These are phyloP conservation scores for Pharus latifolius DNA, from an alignment of 176 grass and related monocot genomes.

Conservation along the genomic window DNA sequence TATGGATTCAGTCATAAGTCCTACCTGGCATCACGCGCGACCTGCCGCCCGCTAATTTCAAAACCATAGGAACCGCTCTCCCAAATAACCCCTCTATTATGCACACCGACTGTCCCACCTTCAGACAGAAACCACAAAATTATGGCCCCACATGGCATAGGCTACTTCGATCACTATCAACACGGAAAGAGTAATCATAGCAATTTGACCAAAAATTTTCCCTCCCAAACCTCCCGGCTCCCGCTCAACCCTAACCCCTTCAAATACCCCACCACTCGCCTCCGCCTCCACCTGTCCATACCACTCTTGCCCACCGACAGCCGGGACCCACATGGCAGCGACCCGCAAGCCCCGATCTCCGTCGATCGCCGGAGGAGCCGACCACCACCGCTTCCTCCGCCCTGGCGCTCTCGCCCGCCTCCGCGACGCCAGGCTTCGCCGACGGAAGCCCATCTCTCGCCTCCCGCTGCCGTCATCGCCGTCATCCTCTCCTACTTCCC, in stretches of 20 bases:
- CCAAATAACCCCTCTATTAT: too few relatives aligned
- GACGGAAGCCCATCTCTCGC: background rate
- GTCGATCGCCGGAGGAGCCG: background rate
- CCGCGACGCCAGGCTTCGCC: conserved; percentile 42
- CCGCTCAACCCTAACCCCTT: conserved; percentile 24
- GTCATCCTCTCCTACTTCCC: background rate
- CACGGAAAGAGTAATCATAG: background rate
- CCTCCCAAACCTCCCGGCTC: conserved; percentile 12
- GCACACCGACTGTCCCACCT: background rate
- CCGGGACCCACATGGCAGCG: conserved; percentile 26
- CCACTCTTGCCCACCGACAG: background rate
- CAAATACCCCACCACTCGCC: background rate
- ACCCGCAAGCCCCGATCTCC: conserved; percentile 13
- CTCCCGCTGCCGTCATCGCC: conserved; percentile 12
- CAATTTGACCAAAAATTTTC: background rate
- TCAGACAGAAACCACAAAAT: fast-evolving
- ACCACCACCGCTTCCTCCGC: conserved; percentile 67
- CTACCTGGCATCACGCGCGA: background rate
- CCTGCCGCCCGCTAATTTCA: conserved; percentile 12
- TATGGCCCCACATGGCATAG: background rate
- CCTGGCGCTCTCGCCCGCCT: conserved; percentile 64
- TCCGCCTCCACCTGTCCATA: background rate
- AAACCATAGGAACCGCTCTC: background rate
- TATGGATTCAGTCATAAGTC: too few relatives aligned
- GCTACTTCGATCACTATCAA: fast-evolving